Evolutionary conservation across 2,329 filamentous ascomycete genomes (phyloP).

Genomic region (Cladobotryum protrusum): DNA sequence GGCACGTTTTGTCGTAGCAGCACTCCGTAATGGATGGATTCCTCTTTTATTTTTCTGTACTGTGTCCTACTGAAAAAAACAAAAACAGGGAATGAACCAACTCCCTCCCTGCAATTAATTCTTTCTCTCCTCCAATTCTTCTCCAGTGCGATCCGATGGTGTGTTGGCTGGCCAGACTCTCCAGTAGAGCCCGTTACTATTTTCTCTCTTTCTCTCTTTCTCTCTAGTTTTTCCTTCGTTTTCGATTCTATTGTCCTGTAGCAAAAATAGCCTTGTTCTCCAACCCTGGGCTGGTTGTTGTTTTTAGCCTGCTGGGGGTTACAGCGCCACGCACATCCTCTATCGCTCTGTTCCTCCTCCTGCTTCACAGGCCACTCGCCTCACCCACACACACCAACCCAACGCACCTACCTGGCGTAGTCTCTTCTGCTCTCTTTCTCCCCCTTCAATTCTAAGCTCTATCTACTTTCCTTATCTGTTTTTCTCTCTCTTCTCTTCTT

Average conservation of each 20-base stretch:
- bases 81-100: too few relatives aligned
- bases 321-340: too few relatives aligned
- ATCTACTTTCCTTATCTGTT: not conserved
- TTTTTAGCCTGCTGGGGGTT: too few relatives aligned
- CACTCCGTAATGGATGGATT: too few relatives aligned
- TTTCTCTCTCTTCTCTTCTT: not conserved
- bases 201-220: not conserved
- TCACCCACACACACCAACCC: too few relatives aligned
- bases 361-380: too few relatives aligned
- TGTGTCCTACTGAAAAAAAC: too few relatives aligned
- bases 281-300: not conserved
- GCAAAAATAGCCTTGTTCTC: not conserved
- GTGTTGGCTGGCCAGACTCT: too few relatives aligned
- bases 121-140: not conserved
- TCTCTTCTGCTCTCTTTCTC: not conserved
- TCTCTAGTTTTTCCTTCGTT: not conserved
- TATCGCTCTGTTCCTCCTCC: too few relatives aligned
- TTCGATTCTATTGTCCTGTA: not conserved
- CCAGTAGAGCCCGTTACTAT: not conserved
- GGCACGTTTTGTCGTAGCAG: too few relatives aligned
- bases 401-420: not conserved
- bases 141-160: not conserved
- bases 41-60: too few relatives aligned
- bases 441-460: not conserved
- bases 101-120: not conserved